These are phyloP conservation scores for Aspergillus costaricaensis DNA, from an alignment of 2,329 filamentous ascomycete species.

Conservation along the genomic window DNA sequence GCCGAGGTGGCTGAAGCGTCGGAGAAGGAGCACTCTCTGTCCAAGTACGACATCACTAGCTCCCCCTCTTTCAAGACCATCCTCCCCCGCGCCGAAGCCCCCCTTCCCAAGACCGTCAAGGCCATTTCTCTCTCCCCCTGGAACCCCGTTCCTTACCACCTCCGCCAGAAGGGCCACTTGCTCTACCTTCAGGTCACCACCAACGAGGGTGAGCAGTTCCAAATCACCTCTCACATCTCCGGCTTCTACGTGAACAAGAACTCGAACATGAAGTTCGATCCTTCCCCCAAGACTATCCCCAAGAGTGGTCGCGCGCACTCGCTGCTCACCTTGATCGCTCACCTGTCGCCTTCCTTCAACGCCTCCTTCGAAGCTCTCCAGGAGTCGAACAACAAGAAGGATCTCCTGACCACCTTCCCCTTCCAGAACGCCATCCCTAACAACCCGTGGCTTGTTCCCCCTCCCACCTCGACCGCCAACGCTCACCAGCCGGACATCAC, in stretches of 20 bases:
- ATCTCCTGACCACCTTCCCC: conserved; percentile 89
- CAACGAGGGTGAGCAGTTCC: conserved; percentile 90
- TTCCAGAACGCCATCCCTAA: conserved; percentile 93
- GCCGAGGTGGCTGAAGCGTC: conserved; percentile 47
- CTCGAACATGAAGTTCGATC: conserved; percentile 93
- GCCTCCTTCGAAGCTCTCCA: conserved; percentile 75
- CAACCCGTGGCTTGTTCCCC: conserved; percentile 85
- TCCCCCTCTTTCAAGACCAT: conserved; percentile 69
- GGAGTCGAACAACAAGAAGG: conserved; percentile 79
- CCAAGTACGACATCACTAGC: conserved; percentile 75
- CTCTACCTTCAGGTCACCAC: conserved; percentile 88
- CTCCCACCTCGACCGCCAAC: conserved; percentile 61
- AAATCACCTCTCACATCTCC: conserved; percentile 89
- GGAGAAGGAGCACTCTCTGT: conserved; percentile 58
- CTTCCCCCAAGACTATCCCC: conserved; percentile 73
- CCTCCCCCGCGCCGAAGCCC: conserved; percentile 65
- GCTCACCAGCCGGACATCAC: conserved; percentile 81
- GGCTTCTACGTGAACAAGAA: conserved; percentile 98
- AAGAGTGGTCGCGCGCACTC: conserved; percentile 84
- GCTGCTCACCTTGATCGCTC: conserved; percentile 73
- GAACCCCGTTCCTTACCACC: conserved; percentile 92
- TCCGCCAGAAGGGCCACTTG: conserved; percentile 88
- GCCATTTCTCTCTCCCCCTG: conserved; percentile 84
- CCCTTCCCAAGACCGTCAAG: conserved; percentile 87
- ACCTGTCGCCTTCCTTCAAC: conserved; percentile 81